These are phyloP conservation scores for Suillus occidentalis DNA, from an alignment of 768 basidiomycete genomes.

Conservation along the genomic window DNA sequence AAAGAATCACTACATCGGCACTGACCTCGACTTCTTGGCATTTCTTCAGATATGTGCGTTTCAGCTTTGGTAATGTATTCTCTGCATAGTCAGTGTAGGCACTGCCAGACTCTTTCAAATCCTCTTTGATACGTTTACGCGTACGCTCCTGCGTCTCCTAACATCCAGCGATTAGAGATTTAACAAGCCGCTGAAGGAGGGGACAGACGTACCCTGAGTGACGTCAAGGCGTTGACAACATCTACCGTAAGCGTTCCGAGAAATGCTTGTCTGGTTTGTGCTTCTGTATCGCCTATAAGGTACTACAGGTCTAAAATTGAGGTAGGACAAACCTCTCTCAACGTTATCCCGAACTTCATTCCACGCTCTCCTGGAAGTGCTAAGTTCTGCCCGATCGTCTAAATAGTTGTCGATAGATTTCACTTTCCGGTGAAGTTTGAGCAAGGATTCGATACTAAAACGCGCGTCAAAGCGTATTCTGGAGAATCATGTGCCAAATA, in stretches of 20 bases:
- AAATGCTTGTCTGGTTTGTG: slow-evolving; percentile 80
- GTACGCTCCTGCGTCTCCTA: slow-evolving; percentile 92
- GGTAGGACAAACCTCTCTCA: slow-evolving; percentile 60
- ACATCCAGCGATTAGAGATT: slow-evolving; percentile 7
- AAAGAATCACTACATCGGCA: slow-evolving; percentile 1
- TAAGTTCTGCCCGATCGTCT: slow-evolving; percentile 70
- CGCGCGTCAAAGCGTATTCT: slow-evolving; percentile 9
- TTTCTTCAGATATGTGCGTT: slow-evolving; percentile 77
- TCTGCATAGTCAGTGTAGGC: slow-evolving; percentile 85
- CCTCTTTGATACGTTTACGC: slow-evolving; percentile 89
- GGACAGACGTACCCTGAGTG: slow-evolving; percentile 54
- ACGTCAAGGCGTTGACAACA: slow-evolving; percentile 67
- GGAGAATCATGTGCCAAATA: neutral
- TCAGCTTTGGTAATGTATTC: slow-evolving; percentile 75
- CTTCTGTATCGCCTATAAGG: slow-evolving; percentile 49
- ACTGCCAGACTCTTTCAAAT: slow-evolving; percentile 73
- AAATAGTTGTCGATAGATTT: slow-evolving; percentile 68
- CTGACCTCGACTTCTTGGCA: slow-evolving; percentile 85
- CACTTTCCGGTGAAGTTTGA: slow-evolving; percentile 69
- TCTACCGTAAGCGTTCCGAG: slow-evolving; percentile 67
- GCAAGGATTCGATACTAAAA: slow-evolving; percentile 69
- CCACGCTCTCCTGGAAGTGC: slow-evolving; percentile 74
- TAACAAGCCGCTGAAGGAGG: neutral
- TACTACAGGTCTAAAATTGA: neutral
- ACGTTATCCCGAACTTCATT: slow-evolving; percentile 81